These are phyloP conservation scores for Nitzschia inconspicua DNA, from an alignment of 108 stramenopile genomes.

Conservation along the genomic window DNA sequence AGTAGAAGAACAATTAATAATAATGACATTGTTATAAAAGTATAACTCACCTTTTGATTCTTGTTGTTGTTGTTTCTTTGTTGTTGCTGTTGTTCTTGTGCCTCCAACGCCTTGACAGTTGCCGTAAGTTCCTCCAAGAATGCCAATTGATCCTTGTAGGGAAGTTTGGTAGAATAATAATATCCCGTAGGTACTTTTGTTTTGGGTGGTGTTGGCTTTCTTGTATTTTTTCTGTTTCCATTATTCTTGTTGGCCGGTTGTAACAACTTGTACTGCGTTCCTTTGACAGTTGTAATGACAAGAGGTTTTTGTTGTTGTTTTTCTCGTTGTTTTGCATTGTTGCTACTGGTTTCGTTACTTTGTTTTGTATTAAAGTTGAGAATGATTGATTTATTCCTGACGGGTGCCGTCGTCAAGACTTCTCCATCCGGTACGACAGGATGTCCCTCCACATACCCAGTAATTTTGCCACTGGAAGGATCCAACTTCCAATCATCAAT, in stretches of 20 bases:
- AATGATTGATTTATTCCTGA: too few relatives aligned
- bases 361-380: too few relatives aligned
- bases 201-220: neutral
- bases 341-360: neutral
- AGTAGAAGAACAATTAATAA: too few relatives aligned
- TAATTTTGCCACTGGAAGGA: slow-evolving; percentile 1
- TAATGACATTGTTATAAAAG: too few relatives aligned
- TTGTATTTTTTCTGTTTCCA: neutral
- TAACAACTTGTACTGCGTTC: slow-evolving; percentile 5
- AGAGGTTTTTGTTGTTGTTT: too few relatives aligned
- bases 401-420: neutral
- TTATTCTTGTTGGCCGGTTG: neutral
- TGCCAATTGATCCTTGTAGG: slow-evolving; percentile 4
- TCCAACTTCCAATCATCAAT: slow-evolving; percentile 10
- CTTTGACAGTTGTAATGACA: neutral
- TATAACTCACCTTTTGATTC: slow-evolving; percentile 6
- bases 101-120: slow-evolving; percentile 1
- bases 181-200: neutral
- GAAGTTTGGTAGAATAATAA: neutral
- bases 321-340: neutral
- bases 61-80: neutral
- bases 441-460: neutral
- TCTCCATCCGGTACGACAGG: slow-evolving; percentile 7
- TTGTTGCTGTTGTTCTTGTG: neutral
- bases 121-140: slow-evolving; percentile 9